A percentile compares a stretch with the other conserved stretches of the same genome.
Evolutionary conservation across 768 basidiomycete species (phyloP).

Genomic region (Sporobolomyces phaffii): DNA sequence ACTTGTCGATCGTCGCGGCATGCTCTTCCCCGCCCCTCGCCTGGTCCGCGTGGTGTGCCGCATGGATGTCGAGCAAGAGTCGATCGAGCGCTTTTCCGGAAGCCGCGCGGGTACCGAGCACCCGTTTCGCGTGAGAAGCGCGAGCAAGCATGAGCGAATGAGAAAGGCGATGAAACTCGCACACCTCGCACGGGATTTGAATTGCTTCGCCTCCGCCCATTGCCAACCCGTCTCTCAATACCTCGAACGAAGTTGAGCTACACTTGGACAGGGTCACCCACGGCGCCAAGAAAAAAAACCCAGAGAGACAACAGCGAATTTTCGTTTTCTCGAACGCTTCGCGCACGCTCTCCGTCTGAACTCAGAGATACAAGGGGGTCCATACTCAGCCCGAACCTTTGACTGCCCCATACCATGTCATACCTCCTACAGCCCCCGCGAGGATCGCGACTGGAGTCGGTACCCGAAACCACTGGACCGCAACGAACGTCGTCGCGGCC

Average conservation of each 20-base stretch:
- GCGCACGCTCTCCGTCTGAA: too few species aligned
- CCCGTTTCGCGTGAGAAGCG: background rate
- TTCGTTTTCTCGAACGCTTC: too few species aligned
- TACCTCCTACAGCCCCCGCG: conserved; percentile 11
- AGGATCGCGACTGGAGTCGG: conserved; percentile 18
- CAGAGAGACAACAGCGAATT: too few species aligned
- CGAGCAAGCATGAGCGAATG: conserved; percentile 20
- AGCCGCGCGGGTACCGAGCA: background rate
- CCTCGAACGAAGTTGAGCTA: too few species aligned
- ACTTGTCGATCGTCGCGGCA: conserved; percentile 50
- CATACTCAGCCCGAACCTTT: too few species aligned
- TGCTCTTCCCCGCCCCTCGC: background rate
- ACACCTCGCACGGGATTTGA: too few species aligned
- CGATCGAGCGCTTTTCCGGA: conserved; percentile 16
- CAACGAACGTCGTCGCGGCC: conserved; percentile 49
- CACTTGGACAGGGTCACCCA: too few species aligned
- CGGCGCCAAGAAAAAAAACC: too few species aligned
- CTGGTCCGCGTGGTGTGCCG: conserved; percentile 21
- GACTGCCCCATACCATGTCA: conserved; percentile 26
- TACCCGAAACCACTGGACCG: conserved; percentile 49
- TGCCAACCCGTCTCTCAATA: too few species aligned
- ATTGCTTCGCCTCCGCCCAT: too few species aligned
- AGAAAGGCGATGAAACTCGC: too few species aligned
- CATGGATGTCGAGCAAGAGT: conserved; percentile 31
- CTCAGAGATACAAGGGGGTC: too few species aligned